Conservation (phyloP, 2,329 filamentous ascomycete species). For the Fusarium illudens region DNA sequence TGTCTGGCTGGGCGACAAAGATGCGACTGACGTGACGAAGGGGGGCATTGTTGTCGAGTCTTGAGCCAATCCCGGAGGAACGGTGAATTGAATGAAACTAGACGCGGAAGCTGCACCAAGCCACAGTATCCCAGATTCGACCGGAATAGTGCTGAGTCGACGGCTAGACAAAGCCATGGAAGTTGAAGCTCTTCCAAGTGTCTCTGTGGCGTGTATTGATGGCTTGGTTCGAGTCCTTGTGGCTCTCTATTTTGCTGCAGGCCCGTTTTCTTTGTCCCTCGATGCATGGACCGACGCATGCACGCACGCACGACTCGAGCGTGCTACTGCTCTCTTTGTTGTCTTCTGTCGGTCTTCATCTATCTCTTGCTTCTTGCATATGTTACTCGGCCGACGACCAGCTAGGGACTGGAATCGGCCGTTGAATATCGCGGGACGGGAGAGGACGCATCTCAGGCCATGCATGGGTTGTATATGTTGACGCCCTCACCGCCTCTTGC, state of each 20-base stretch:
- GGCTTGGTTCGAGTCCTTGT: conserved; percentile 12
- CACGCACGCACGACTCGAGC: neutral
- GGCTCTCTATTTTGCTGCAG: neutral
- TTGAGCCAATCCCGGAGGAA: conserved; percentile 19
- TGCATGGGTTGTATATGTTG: conserved; percentile 27
- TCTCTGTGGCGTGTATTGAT: conserved; percentile 20
- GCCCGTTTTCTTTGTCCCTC: conserved; percentile 19
- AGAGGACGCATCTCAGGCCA: conserved; percentile 33
- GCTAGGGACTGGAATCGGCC: conserved; percentile 18
- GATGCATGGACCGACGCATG: neutral
- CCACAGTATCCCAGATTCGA: conserved; percentile 20
- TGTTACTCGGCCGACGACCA: conserved; percentile 41
- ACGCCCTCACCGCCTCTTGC: conserved; percentile 42
- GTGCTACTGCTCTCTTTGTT: neutral
- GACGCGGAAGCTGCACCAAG: conserved; percentile 12
- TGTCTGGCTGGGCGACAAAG: conserved; percentile 21
- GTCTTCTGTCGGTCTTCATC: conserved; percentile 9
- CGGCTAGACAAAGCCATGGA: conserved; percentile 14
- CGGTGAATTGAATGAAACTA: conserved; percentile 15
- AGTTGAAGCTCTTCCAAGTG: neutral
- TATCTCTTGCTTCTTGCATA: conserved; percentile 17
- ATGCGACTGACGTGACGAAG: conserved; percentile 15
- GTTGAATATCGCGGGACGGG: conserved; percentile 31
- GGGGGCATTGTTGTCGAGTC: conserved; percentile 8
- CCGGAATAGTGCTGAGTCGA: conserved; percentile 7